Evolutionary conservation across 306 rosid species (phyloP).

Genomic region (Vigna reflexopilosa): DNA sequence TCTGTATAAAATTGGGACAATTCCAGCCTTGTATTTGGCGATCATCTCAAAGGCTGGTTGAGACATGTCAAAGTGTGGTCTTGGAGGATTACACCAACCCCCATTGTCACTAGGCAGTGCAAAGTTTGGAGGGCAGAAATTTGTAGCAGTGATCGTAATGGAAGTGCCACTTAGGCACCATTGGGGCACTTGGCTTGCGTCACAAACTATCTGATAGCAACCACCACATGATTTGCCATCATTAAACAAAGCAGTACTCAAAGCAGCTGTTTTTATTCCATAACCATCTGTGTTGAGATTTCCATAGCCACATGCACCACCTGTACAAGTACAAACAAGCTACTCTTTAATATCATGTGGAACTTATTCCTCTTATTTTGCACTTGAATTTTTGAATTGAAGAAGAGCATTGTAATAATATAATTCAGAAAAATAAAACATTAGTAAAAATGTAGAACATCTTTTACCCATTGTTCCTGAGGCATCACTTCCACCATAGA

Average conservation of each 20-base stretch:
- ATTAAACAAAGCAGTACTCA: constrained; percentile 66
- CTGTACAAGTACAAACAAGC: constrained; percentile 43
- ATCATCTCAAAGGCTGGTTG: constrained; percentile 61
- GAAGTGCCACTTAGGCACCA: constrained; percentile 67
- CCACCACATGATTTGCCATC: constrained; percentile 75
- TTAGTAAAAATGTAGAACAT: neutral
- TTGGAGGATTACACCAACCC: constrained; percentile 78
- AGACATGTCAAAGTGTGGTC: constrained; percentile 71
- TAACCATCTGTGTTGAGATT: constrained; percentile 58
- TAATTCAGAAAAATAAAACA: neutral
- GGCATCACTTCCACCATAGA: constrained; percentile 78
- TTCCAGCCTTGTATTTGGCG: constrained; percentile 67
- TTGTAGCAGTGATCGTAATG: constrained; percentile 73
- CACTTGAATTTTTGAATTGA: neutral
- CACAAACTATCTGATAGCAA: constrained; percentile 70
- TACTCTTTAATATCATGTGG: neutral
- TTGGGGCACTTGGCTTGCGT: constrained; percentile 50
- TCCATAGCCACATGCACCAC: constrained; percentile 86
- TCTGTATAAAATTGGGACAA: constrained; percentile 55
- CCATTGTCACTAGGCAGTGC: constrained; percentile 60
- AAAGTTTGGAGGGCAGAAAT: constrained; percentile 74
- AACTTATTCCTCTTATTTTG: constrained; percentile 9
- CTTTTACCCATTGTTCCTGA: constrained; percentile 70
- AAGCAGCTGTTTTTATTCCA: constrained; percentile 70
- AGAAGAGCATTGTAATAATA: neutral